Conservation (phyloP, 345 rosid species). For the Pseudoturritis turrita region DNA sequence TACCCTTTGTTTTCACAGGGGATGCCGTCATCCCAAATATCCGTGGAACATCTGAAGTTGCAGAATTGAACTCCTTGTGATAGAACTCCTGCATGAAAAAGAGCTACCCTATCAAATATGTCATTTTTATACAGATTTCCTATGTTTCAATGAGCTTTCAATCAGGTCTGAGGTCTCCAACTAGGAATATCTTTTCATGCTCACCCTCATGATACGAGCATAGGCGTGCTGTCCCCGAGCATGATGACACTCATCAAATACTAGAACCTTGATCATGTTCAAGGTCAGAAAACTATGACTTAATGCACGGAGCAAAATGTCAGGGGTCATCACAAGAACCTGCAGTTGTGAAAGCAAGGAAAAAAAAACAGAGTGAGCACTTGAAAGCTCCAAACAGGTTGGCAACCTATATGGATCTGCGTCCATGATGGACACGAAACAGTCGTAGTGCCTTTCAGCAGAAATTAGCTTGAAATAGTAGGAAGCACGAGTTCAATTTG, state of each 20-base stretch:
- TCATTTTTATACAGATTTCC: not conserved
- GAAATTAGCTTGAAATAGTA: not conserved
- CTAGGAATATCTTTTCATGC: conserved; percentile 15
- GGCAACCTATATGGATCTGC: not conserved
- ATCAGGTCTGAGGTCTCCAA: not conserved
- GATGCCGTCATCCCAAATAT: conserved; percentile 97
- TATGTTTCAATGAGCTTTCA: not conserved
- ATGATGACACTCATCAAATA: conserved; percentile 95
- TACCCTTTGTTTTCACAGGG: conserved; percentile 77
- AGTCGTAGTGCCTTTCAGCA: not conserved
- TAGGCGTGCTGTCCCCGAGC: conserved; percentile 66
- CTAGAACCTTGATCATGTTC: conserved; percentile 62
- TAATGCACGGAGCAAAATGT: conserved; percentile 65
- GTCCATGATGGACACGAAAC: not conserved
- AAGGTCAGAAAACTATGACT: conserved; percentile 58
- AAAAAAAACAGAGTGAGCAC: not conserved
- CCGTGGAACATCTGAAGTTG: conserved; percentile 49
- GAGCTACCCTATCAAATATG: not conserved
- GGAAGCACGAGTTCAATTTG: not conserved
- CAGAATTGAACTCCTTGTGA: conserved; percentile 40
- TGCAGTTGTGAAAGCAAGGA: conserved; percentile 18
- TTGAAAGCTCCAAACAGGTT: not conserved
- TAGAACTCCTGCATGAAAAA: conserved; percentile 66
- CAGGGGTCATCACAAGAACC: conserved; percentile 98
- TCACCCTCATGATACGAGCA: conserved; percentile 78